phyloP scores from a whole-genome alignment of 2,329 filamentous ascomycete species.

The Xylariomycetidae sp. region DNA sequence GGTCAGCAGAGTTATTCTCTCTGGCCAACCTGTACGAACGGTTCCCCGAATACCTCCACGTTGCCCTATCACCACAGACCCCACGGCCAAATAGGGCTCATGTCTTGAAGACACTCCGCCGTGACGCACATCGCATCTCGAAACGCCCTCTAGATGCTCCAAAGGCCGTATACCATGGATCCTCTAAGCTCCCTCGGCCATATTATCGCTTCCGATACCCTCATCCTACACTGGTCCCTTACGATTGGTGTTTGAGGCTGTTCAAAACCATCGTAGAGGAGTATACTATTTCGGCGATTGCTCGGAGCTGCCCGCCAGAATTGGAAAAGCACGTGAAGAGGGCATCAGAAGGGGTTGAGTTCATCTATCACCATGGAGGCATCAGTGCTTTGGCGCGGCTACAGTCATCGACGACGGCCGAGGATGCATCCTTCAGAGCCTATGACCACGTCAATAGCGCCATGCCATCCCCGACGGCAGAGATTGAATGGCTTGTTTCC shows the following conservation, averaged over 20 bases:
- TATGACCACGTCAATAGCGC: conserved; percentile 1
- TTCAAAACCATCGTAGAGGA: conserved; percentile 3
- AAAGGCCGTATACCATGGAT: no score
- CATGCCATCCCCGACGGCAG: conserved; percentile 5
- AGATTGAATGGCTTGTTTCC: conserved; percentile 8
- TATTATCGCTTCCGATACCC: conserved; percentile 8
- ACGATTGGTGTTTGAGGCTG: conserved; percentile 8
- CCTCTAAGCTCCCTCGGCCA: background rate
- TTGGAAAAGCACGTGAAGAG: conserved; percentile 2
- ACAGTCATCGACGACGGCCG: background rate
- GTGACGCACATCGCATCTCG: conserved; percentile 1
- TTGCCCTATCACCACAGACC: conserved; percentile 3
- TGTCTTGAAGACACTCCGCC: conserved; percentile 3
- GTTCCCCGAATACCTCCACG: conserved; percentile 6
- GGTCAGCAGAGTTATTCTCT: background rate
- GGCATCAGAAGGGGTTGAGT: conserved; percentile 3
- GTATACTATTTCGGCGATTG: background rate
- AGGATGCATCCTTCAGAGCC: conserved; percentile 1
- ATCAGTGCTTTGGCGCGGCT: conserved; percentile 1
- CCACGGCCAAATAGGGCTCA: conserved; percentile 3
- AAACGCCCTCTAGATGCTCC: conserved; percentile 3
- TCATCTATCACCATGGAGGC: conserved; percentile 3
- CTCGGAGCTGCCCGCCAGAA: conserved; percentile 1
- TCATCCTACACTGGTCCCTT: conserved; percentile 6
- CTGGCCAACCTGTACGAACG: conserved; percentile 6